Conservation (phyloP, 2,329 filamentous ascomycete species). For the Alternaria panax region DNA sequence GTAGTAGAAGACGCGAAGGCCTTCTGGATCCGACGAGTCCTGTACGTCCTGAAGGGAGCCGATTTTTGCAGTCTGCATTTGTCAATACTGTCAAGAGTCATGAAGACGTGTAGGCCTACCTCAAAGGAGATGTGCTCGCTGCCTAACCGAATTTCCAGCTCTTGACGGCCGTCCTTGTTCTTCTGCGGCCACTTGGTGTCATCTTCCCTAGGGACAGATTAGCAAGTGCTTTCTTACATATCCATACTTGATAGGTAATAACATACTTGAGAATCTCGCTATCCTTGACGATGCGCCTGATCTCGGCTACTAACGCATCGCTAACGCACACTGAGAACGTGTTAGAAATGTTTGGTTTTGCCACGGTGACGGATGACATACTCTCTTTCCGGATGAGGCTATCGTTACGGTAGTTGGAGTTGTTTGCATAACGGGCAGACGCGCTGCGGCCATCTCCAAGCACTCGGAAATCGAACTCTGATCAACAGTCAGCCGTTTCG, state of each 20-base stretch:
- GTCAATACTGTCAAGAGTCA: constrained; percentile 25
- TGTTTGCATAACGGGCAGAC: constrained; percentile 96
- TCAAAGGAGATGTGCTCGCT: constrained; percentile 98
- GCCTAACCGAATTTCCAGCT: constrained; percentile 91
- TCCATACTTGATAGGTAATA: neutral
- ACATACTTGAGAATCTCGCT: constrained; percentile 95
- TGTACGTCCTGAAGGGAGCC: constrained; percentile 96
- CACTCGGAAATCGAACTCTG: constrained; percentile 95
- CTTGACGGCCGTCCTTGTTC: constrained; percentile 97
- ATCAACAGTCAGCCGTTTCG: constrained; percentile 15
- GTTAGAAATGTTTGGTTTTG: constrained; percentile 3
- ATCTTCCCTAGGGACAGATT: constrained; percentile 75
- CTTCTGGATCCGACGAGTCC: constrained; percentile 94
- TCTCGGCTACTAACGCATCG: constrained; percentile 86
- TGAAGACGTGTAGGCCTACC: constrained; percentile 59
- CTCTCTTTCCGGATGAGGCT: constrained; percentile 99
- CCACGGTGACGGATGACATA: constrained; percentile 55
- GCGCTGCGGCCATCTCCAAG: constrained; percentile 93
- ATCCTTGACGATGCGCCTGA: constrained; percentile 95
- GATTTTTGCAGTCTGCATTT: constrained; percentile 87
- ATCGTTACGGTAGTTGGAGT: constrained; percentile 99
- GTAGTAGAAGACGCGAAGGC: constrained; percentile 97
- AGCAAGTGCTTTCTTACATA: constrained; percentile 1
- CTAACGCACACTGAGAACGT: constrained; percentile 84
- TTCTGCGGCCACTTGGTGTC: constrained; percentile 99